A percentile compares a stretch with the other conserved stretches of the same genome.
phyloP scores from a whole-genome alignment of 2,329 filamentous ascomycete species.

The Talaromyces sp. region DNA sequence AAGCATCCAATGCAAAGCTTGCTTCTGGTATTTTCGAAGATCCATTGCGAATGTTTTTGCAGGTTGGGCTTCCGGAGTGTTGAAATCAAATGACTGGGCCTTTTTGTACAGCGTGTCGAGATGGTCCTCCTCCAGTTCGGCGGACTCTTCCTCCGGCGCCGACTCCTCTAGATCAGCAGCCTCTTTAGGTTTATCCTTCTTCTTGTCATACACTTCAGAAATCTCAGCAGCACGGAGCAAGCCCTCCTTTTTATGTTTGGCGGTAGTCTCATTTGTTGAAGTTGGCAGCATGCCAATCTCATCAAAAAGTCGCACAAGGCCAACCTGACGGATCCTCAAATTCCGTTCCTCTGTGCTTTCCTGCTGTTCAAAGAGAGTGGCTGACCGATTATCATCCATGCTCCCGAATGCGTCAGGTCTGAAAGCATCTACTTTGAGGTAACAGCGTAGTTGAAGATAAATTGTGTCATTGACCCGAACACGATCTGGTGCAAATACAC shows the following conservation, averaged over 20 bases:
- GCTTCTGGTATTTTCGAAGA: conserved; percentile 88
- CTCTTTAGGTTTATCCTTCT: conserved; percentile 39
- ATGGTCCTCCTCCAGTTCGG: conserved; percentile 91
- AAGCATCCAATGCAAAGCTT: conserved; percentile 95
- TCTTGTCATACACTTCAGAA: conserved; percentile 68
- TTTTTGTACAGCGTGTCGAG: conserved; percentile 92
- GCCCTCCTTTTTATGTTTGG: conserved; percentile 75
- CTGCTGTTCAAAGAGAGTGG: conserved; percentile 73
- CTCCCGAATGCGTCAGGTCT: conserved; percentile 51
- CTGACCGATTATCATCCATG: conserved; percentile 61
- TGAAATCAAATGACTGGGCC: conserved; percentile 93
- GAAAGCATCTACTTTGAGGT: conserved; percentile 69
- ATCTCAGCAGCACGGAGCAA: conserved; percentile 83
- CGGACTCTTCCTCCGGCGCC: conserved; percentile 71
- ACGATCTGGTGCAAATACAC: conserved; percentile 81
- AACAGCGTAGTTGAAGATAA: conserved; percentile 82
- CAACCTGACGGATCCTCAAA: conserved; percentile 77
- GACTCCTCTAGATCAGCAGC: conserved; percentile 39
- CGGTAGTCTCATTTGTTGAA: conserved; percentile 65
- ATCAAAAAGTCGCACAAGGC: conserved; percentile 80
- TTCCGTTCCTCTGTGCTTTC: conserved; percentile 82
- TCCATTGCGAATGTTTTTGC: conserved; percentile 75
- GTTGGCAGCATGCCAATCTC: conserved; percentile 80
- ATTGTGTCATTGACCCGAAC: conserved; percentile 88
- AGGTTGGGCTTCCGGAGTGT: conserved; percentile 80